Conservation (phyloP, 2,329 filamentous ascomycete species). For the Monosporascus sp. region DNA sequence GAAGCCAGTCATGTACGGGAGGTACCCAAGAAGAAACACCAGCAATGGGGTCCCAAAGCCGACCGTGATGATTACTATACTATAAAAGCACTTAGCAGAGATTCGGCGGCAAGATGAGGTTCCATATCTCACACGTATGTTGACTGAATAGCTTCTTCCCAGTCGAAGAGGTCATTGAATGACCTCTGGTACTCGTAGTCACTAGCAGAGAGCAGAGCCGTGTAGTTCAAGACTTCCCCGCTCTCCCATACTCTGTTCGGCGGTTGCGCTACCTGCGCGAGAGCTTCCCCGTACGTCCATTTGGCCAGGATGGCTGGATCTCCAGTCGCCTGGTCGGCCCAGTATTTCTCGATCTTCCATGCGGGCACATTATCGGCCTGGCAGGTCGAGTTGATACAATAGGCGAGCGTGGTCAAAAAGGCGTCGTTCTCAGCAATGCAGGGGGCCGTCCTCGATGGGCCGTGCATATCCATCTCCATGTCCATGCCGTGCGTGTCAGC, state of each 20-base stretch:
- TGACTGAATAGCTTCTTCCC: constrained; percentile 12
- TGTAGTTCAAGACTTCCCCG: constrained; percentile 13
- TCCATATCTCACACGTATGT: constrained; percentile 6
- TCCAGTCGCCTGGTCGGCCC: constrained; percentile 16
- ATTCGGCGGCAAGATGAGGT: not conserved
- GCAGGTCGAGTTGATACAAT: not conserved
- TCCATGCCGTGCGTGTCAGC: not conserved
- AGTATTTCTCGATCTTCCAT: constrained; percentile 19
- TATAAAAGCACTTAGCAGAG: constrained; percentile 5
- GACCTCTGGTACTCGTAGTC: constrained; percentile 8
- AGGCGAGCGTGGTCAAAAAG: constrained; percentile 2
- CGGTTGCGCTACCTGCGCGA: constrained; percentile 8
- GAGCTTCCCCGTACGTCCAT: constrained; percentile 17
- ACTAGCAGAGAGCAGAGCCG: constrained; percentile 9
- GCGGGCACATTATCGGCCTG: constrained; percentile 6
- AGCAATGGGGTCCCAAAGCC: constrained; percentile 23
- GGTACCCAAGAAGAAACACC: constrained; percentile 16
- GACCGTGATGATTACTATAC: constrained; percentile 18
- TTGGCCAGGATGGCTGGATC: constrained; percentile 13
- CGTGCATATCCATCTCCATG: constrained; percentile 1
- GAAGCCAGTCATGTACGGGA: constrained; percentile 21
- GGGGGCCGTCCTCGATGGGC: not conserved
- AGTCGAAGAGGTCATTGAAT: constrained; percentile 10
- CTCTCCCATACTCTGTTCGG: constrained; percentile 5
- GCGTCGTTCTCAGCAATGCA: constrained; percentile 2